phyloP scores from a whole-genome alignment of 2,329 filamentous ascomycete species.

The Paraconiothyrium sp. region DNA sequence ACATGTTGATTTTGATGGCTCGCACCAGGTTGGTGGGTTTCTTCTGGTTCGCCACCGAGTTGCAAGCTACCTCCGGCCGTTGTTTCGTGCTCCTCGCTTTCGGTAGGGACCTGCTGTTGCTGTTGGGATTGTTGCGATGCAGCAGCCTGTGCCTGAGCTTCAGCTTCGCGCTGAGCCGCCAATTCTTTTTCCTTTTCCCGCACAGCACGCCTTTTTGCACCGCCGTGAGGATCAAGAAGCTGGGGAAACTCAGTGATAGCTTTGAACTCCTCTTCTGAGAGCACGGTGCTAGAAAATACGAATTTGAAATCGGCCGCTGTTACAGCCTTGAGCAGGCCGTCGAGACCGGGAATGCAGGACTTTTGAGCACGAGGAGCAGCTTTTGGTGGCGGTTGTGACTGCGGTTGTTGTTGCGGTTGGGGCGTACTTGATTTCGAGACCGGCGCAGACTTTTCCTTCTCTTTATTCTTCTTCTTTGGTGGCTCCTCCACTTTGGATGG shows the following conservation, averaged over 20 bases:
- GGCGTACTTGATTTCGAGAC: conserved; percentile 41
- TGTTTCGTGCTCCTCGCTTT: conserved; percentile 77
- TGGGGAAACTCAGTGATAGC: conserved; percentile 72
- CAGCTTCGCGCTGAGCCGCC: conserved; percentile 57
- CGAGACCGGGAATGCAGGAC: conserved; percentile 38
- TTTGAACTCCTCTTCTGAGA: conserved; percentile 59
- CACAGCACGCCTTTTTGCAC: conserved; percentile 80
- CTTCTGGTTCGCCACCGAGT: conserved; percentile 91
- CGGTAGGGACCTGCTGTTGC: conserved; percentile 39
- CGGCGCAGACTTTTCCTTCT: conserved; percentile 39
- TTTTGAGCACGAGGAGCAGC: conserved; percentile 28
- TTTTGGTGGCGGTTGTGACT: conserved; percentile 25
- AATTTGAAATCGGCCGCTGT: conserved; percentile 61
- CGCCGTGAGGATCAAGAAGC: conserved; percentile 83
- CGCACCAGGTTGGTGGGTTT: conserved; percentile 68
- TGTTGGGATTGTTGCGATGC: conserved; percentile 55
- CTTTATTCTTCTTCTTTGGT: conserved; percentile 38
- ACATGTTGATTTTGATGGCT: conserved; percentile 70
- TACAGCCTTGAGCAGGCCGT: conserved; percentile 52
- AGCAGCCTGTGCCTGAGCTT: conserved; percentile 55
- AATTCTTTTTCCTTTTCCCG: conserved; percentile 71
- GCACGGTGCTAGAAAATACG: conserved; percentile 57
- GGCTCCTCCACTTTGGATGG: conserved; percentile 41
- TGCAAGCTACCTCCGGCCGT: conserved; percentile 79
- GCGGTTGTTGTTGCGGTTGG: conserved; percentile 20